Evolutionary conservation across 2,329 filamentous ascomycete species (phyloP), one percentile per base, ranked within the genome.

Genomic region (Thelonectria olida): DNA sequence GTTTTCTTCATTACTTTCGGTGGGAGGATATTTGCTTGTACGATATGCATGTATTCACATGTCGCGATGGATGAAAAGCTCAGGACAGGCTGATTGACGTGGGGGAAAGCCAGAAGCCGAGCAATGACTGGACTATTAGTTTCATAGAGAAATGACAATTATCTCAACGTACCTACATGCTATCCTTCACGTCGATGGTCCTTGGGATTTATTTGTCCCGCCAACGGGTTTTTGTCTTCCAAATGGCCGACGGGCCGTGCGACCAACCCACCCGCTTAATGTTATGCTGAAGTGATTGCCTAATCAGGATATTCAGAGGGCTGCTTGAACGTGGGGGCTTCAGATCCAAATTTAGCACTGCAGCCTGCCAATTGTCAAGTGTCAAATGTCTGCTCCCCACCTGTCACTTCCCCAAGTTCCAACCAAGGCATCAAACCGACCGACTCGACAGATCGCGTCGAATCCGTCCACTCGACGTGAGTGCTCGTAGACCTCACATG

Each of bases 311-410:
- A 39, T 49, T 39, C 6, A 31, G 4, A 31, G 3, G 28, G 5
- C n/a, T n/a, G 7, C 6, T 12, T 3, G 28, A 13, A 31, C 9
- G 28, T 31, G 10, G 28, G n/a, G n/a, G n/a, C n/a, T n/a, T n/a
- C n/a, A n/a, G 4, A 31, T 13, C 28, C 28, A 31, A 31, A 49
- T 58, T 57, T 56, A 64, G 63, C 61, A 44, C 59, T 67, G 67
- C 38, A 70, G 67, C 67, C 67, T 70, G 48, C 41, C 54, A 20
- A 12, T 64, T 52, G 31, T 34, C 41, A 19, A n/a, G n/a, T n/a
- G n/a, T n/a, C n/a, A n/a, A n/a, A n/a, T n/a, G n/a, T n/a, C n/a
- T n/a, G n/a, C 34, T 41, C 49, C 28, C 28, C 28, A 7, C 28
- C 10, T 17, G 22, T n/a, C 28, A 34, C 22, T 10, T 9, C 12